A percentile compares a stretch with the other conserved stretches of the same genome.
Conservation (phyloP, 1,284 basidiomycete species). For the Leucoagaricus sp. region DNA sequence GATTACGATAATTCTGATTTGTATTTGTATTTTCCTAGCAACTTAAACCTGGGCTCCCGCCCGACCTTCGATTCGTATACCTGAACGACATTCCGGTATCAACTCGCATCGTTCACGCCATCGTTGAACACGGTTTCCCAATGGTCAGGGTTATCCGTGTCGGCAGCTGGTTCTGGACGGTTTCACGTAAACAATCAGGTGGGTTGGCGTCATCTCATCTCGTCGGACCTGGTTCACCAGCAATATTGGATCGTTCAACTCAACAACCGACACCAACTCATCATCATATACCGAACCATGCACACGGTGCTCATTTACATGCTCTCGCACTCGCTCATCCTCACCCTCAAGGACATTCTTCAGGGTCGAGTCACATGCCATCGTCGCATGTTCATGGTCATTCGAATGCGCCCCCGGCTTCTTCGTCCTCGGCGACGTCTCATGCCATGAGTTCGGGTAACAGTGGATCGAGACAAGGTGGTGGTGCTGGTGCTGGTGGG, state of each 20-base stretch:
- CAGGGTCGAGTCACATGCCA: background rate
- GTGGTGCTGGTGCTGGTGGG: conserved; percentile 12
- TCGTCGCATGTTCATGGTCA: background rate
- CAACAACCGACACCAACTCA: conserved; percentile 1
- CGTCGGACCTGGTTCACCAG: background rate
- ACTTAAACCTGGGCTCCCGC: conserved; percentile 59
- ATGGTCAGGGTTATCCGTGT: conserved; percentile 56
- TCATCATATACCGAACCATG: conserved; percentile 15
- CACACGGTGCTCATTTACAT: conserved; percentile 14
- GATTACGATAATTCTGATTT: background rate
- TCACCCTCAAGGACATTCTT: background rate
- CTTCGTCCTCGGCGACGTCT: background rate
- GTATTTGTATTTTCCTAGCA: conserved; percentile 40
- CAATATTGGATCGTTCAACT: background rate
- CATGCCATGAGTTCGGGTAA: background rate
- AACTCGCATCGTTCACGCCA: conserved; percentile 22
- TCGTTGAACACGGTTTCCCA: conserved; percentile 61
- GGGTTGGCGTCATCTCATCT: background rate
- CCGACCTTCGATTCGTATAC: conserved; percentile 43
- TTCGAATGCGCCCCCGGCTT: background rate
- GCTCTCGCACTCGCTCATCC: conserved; percentile 9
- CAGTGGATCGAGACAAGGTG: conserved; percentile 6
- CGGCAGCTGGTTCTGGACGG: conserved; percentile 57
- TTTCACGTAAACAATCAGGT: conserved; percentile 25
- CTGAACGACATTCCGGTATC: conserved; percentile 12